Conservation (phyloP, 2,329 filamentous ascomycete genomes). For the Fusarium transvaalense region DNA sequence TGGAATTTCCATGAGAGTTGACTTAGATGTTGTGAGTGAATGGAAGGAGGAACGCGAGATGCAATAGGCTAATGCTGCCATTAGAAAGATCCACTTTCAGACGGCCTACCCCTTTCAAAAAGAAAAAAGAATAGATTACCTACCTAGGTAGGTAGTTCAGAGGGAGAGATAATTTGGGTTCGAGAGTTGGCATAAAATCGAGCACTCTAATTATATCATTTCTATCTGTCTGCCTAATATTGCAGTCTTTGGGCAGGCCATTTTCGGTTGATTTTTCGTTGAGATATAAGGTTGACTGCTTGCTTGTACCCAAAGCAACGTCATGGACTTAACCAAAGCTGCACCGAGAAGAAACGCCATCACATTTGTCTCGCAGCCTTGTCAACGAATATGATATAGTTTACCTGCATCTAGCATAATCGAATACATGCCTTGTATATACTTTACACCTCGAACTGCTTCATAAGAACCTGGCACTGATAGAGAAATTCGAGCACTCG, state of each 20-base stretch:
- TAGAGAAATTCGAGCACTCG: background rate
- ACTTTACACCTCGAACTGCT: background rate
- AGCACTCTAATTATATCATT: background rate
- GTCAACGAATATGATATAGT: background rate
- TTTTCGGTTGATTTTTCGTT: background rate
- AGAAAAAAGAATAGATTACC: background rate
- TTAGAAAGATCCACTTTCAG: constrained; percentile 12
- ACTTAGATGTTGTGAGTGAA: constrained; percentile 23
- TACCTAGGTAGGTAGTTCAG: too few relatives aligned
- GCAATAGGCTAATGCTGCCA: constrained; percentile 11
- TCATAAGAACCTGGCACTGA: background rate
- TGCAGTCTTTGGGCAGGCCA: background rate
- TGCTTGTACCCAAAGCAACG: background rate
- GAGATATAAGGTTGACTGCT: background rate
- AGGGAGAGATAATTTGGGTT: too few relatives aligned
- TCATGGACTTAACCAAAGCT: background rate
- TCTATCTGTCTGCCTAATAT: background rate
- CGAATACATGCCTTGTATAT: background rate
- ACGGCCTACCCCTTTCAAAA: background rate
- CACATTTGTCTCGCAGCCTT: too few relatives aligned
- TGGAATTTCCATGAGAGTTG: constrained; percentile 10
- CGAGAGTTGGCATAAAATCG: too few relatives aligned
- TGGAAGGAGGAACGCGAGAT: constrained; percentile 2
- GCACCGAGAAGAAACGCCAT: background rate
- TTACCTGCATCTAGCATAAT: background rate